A percentile compares a stretch with the other conserved stretches of the same genome.
phyloP scores from a whole-genome alignment of 2,329 filamentous ascomycete species.

The Phoma herbarum region DNA sequence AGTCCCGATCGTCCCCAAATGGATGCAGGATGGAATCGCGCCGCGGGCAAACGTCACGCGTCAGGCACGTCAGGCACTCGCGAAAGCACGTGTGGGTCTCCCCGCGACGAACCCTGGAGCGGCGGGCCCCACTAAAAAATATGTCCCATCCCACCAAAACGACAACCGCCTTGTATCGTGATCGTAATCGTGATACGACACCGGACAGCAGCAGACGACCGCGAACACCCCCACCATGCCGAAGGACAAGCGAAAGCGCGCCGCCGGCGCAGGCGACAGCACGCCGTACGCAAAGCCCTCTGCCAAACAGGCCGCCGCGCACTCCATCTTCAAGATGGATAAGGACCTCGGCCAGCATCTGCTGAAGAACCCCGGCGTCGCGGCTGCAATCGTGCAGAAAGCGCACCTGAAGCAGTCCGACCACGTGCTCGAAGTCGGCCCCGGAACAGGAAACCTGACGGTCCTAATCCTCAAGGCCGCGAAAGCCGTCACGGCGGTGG shows the following conservation, averaged over 20 bases:
- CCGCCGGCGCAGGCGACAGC: slow-evolving; percentile 44
- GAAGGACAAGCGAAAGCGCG: slow-evolving; percentile 54
- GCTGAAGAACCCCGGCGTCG: slow-evolving; percentile 88
- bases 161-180: slow-evolving; percentile 1
- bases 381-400: slow-evolving; percentile 84
- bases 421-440: slow-evolving; percentile 88
- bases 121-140: slow-evolving; percentile 30
- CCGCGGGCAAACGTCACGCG: slow-evolving; percentile 14
- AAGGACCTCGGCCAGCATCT: slow-evolving; percentile 90
- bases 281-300: slow-evolving; percentile 58
- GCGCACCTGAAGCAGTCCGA: slow-evolving; percentile 89
- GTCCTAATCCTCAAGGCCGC: slow-evolving; percentile 88
- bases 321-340: slow-evolving; percentile 98
- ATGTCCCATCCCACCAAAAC: slow-evolving; percentile 27
- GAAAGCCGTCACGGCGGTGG: slow-evolving; percentile 83
- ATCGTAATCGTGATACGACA: not conserved
- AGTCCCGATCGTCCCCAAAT: not conserved
- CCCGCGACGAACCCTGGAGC: slow-evolving; percentile 16
- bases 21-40: not conserved
- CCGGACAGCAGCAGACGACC: slow-evolving; percentile 4
- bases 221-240: slow-evolving; percentile 52
- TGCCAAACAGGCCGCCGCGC: slow-evolving; percentile 62
- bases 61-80: slow-evolving; percentile 19
- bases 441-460: slow-evolving; percentile 88
- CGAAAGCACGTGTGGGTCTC: slow-evolving; percentile 30